Base-by-base conservation (phyloP, 1,284 basidiomycete species). In the Exobasidium rhododendri region DNA sequence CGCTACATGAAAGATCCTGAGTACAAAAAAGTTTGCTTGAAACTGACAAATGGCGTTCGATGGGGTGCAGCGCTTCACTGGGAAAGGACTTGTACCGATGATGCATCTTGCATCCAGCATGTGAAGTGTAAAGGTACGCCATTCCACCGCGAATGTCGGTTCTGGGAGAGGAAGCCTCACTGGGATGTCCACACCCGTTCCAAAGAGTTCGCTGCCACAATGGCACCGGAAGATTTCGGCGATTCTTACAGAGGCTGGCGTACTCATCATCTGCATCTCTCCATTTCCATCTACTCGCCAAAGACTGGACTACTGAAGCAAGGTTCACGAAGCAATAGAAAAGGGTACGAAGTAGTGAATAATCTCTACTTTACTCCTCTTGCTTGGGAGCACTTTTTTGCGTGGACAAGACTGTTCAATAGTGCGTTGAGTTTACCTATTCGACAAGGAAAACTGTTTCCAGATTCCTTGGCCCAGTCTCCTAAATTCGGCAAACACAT, bases 261-360 rank as follows among this genome's bases (percentile, higher is more conserved):
- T 32, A 96, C 93, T 6, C 89, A 97, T 80, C 96, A 92, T 79
- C 88, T 97, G 62, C 94, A 98, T 81, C 85, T 96, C 59, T 93
- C 92, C 0, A 84, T 94, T 51, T 97, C 93, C 0, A 83, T 97
- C 64, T 86, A 86, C 40, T 91, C 91, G 4, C 71, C 71, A 6
- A 66, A 67, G 62, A 61, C 59, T 10, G 59, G 55, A 20, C 26
- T 13, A 60, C 60, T 14, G 13, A 13, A 24, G 45, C 4, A 47
- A 20, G 13, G 20, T 26, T 6, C 24, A 20, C 26, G 55, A 54
- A n/a, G 11, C 13, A 50, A 50, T n/a, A 26, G 47, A 35, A 24
- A 44, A 11, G 29, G 35, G 31, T 13, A 40, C 24, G 64, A 64
- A 30, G 60, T 58, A 29, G 61, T 60, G 65, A 97, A 89, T 81